Conservation (phyloP, 2,329 filamentous ascomycete species). For the Ilyonectria robusta region DNA sequence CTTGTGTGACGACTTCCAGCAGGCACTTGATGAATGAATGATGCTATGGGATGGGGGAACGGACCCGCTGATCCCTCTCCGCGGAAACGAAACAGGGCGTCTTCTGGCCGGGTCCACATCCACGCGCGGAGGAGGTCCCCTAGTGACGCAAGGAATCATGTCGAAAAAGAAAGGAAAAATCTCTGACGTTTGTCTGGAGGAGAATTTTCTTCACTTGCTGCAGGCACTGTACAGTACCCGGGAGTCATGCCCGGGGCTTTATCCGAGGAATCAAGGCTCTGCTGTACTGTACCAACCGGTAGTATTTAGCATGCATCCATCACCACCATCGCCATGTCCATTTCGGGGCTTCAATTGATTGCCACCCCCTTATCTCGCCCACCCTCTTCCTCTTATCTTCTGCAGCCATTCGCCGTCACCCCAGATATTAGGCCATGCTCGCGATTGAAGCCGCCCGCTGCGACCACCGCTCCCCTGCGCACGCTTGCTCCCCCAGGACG, state of each 20-base stretch:
- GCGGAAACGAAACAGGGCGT: slow-evolving; percentile 12
- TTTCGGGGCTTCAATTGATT: not conserved
- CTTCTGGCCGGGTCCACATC: slow-evolving; percentile 12
- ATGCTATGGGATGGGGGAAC: slow-evolving; percentile 4
- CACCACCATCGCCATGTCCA: not conserved
- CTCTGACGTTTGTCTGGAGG: slow-evolving; percentile 14
- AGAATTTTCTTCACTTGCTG: slow-evolving; percentile 16
- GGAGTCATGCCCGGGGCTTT: not conserved
- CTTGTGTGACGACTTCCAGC: not conserved
- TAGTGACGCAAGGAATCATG: slow-evolving; percentile 13
- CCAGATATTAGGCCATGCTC: slow-evolving; percentile 13
- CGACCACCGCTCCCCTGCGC: not conserved
- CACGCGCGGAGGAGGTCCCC: slow-evolving; percentile 1
- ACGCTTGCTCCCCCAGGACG: not conserved
- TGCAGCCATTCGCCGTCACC: not conserved
- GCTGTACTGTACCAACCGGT: not conserved
- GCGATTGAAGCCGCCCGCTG: not conserved
- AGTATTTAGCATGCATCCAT: not conserved
- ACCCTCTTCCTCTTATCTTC: slow-evolving; percentile 8
- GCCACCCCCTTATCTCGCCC: slow-evolving; percentile 15
- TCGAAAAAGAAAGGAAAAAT: slow-evolving; percentile 8
- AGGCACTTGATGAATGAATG: not conserved
- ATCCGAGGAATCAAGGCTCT: not conserved
- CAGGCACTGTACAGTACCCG: slow-evolving; percentile 12
- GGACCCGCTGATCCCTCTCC: slow-evolving; percentile 11